These are phyloP conservation scores for Cardiosporidium cionae DNA, from an alignment of 169 alveolate genomes.

Conservation along the genomic window DNA sequence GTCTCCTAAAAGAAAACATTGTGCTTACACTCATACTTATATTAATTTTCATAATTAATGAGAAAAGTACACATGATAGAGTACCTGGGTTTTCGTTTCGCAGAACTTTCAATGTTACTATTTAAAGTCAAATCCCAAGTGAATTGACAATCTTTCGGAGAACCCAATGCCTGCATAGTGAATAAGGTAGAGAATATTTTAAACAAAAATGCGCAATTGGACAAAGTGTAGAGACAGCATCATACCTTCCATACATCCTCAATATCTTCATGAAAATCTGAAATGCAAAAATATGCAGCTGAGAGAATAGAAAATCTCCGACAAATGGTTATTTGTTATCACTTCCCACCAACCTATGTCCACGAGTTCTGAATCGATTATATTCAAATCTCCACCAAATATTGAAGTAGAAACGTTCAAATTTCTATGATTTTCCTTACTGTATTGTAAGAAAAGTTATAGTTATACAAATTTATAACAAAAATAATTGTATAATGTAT, in stretches of 20 bases:
- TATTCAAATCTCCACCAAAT: conserved; percentile 23
- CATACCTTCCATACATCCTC: not conserved
- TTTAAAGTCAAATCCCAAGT: conserved; percentile 30
- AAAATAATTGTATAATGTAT: too few species aligned
- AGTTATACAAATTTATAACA: too few species aligned
- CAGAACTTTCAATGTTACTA: conserved; percentile 11
- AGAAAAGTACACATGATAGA: not conserved
- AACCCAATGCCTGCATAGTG: conserved; percentile 20
- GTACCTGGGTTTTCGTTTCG: not conserved
- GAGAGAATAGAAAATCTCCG: too few species aligned
- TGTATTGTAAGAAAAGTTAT: too few species aligned
- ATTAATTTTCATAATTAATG: too few species aligned
- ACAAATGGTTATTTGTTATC: too few species aligned
- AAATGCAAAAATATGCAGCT: too few species aligned
- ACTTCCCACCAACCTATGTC: too few species aligned
- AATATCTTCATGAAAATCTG: not conserved
- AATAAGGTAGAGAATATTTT: too few species aligned
- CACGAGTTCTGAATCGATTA: conserved; percentile 18
- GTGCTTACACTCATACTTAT: too few species aligned
- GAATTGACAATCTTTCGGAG: conserved; percentile 4
- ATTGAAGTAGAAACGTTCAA: not conserved
- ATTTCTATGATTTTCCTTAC: not conserved
- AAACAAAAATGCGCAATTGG: too few species aligned
- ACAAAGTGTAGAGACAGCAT: not conserved
- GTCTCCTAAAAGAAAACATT: too few species aligned